phyloP scores from a whole-genome alignment of 352 stramenopile species.

The Pythium rhizo-oryzae region DNA sequence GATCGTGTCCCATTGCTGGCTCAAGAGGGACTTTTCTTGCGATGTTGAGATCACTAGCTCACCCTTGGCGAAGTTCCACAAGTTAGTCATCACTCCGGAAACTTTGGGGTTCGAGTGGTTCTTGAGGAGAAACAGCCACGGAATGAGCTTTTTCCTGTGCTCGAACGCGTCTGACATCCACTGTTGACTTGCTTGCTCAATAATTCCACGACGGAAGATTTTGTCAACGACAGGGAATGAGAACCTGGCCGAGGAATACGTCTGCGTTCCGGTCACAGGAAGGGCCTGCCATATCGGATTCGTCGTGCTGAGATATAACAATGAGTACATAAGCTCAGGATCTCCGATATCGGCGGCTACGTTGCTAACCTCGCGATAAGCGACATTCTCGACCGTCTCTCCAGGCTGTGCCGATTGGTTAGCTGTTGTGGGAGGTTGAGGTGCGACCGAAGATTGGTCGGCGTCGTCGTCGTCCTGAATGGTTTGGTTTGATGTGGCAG shows the following conservation, averaged over 20 bases:
- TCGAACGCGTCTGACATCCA: constrained; percentile 60
- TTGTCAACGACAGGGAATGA: constrained; percentile 52
- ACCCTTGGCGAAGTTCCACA: constrained; percentile 70
- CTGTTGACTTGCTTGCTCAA: constrained; percentile 53
- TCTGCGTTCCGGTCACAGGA: not conserved
- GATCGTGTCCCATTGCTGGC: constrained; percentile 54
- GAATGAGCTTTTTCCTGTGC: constrained; percentile 59
- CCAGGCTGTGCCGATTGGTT: not conserved
- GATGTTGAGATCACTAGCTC: constrained; percentile 32
- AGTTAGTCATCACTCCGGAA: constrained; percentile 57
- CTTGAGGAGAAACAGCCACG: constrained; percentile 81
- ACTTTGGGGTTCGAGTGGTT: constrained; percentile 75
- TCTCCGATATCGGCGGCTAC: constrained; percentile 79
- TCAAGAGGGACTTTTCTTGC: constrained; percentile 53
- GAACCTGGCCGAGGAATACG: constrained; percentile 26
- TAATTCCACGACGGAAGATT: constrained; percentile 48
- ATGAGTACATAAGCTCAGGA: constrained; percentile 78
- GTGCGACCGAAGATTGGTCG: constrained; percentile 23
- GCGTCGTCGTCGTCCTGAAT: constrained; percentile 26
- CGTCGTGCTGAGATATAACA: constrained; percentile 81
- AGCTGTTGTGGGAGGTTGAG: not conserved
- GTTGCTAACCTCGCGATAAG: constrained; percentile 86
- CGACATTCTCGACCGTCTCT: constrained; percentile 67
- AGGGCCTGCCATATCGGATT: constrained; percentile 60
- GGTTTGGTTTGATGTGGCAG: constrained; percentile 20